Evolutionary conservation across 2,329 filamentous ascomycete species (phyloP).

Genomic region (Metarhizium humberi): DNA sequence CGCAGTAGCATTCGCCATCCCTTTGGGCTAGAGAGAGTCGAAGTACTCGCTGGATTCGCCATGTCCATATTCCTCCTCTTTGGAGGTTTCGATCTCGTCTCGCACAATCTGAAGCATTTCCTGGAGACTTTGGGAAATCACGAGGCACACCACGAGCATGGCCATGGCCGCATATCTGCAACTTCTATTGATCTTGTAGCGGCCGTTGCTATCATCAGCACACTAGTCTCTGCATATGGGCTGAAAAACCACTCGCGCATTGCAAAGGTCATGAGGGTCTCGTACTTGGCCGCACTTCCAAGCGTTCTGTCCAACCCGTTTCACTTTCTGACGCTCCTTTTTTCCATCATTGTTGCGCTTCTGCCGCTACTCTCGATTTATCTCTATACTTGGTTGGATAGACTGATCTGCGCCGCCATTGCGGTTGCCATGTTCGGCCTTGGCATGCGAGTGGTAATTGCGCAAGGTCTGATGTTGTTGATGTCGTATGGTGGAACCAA

Average conservation of each 20-base stretch:
- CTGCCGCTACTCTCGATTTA: conserved; percentile 73
- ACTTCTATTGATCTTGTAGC: conserved; percentile 77
- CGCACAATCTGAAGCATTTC: conserved; percentile 87
- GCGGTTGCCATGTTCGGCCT: conserved; percentile 82
- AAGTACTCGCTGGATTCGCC: conserved; percentile 90
- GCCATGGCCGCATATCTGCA: conserved; percentile 56
- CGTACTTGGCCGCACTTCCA: conserved; percentile 72
- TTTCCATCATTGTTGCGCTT: conserved; percentile 69
- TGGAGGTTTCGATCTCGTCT: conserved; percentile 91
- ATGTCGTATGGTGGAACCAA: conserved; percentile 63
- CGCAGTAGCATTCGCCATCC: conserved; percentile 87
- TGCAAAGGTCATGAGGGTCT: conserved; percentile 80
- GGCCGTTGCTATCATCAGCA: conserved; percentile 71
- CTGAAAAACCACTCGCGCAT: conserved; percentile 89
- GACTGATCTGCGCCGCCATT: conserved; percentile 70
- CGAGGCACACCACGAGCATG: conserved; percentile 60
- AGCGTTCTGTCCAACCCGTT: conserved; percentile 89
- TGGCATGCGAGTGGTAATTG: conserved; percentile 73
- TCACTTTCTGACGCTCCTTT: conserved; percentile 86
- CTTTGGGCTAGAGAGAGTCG: conserved; percentile 83
- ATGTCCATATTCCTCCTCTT: conserved; percentile 96
- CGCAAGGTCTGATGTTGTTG: conserved; percentile 85
- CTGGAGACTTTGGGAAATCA: conserved; percentile 57
- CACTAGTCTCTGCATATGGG: conserved; percentile 75
- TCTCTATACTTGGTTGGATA: conserved; percentile 78